Conservation (phyloP, 768 basidiomycete genomes). For the Suillus ampliporus region DNA sequence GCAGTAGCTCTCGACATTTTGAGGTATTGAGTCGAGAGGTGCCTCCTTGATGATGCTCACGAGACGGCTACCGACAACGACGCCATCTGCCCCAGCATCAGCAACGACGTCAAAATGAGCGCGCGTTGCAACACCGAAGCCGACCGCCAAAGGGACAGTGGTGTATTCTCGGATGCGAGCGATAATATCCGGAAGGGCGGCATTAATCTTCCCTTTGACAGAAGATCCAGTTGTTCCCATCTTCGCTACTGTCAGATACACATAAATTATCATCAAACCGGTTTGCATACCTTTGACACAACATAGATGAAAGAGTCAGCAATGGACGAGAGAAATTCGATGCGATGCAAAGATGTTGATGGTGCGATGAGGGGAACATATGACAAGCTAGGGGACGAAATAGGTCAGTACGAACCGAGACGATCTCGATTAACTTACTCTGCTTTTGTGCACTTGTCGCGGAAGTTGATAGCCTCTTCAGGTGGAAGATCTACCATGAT, state of each 20-base stretch:
- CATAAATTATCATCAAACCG: background rate
- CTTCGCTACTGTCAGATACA: conserved; percentile 43
- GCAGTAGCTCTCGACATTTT: conserved; percentile 75
- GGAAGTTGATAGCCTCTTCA: conserved; percentile 91
- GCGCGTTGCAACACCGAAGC: conserved; percentile 93
- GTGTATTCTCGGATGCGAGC: conserved; percentile 81
- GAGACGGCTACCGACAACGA: conserved; percentile 90
- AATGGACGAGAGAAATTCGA: conserved; percentile 90
- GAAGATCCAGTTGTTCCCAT: conserved; percentile 99
- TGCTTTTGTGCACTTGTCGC: conserved; percentile 81
- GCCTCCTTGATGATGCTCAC: conserved; percentile 80
- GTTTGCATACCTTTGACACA: conserved; percentile 80
- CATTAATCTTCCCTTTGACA: conserved; percentile 70
- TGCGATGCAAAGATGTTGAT: conserved; percentile 85
- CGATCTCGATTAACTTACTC: conserved; percentile 59
- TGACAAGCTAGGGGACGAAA: conserved; percentile 64
- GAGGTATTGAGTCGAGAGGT: conserved; percentile 50
- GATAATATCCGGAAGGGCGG: conserved; percentile 82
- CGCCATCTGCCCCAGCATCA: conserved; percentile 91
- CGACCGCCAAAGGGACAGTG: conserved; percentile 87
- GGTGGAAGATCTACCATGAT: conserved; percentile 98
- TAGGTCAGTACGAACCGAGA: conserved; percentile 8
- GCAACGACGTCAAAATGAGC: conserved; percentile 87
- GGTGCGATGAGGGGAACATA: conserved; percentile 97
- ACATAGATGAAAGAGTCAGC: conserved; percentile 98